phyloP scores from a whole-genome alignment of 2,329 filamentous ascomycete genomes.

The Ceratocystis smalleyi region DNA sequence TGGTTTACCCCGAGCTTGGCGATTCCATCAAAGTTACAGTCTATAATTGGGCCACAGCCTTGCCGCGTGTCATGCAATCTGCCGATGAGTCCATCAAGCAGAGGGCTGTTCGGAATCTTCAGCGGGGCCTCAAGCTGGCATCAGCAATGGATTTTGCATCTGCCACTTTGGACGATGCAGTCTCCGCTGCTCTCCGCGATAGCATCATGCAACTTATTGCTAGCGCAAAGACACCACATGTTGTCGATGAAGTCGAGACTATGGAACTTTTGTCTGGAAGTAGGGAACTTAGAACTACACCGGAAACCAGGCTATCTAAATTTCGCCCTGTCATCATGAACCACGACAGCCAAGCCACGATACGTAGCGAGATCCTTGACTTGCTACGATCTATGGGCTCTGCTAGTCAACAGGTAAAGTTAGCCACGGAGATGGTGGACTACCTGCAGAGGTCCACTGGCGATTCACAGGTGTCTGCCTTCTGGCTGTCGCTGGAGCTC shows the following conservation, averaged over 20 bases:
- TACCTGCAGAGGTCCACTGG: slow-evolving; percentile 40
- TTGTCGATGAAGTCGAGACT: slow-evolving; percentile 24
- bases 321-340: slow-evolving; percentile 49
- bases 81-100: slow-evolving; percentile 67
- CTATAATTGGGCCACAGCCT: slow-evolving; percentile 65
- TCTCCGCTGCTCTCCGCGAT: slow-evolving; percentile 57
- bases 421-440: slow-evolving; percentile 51
- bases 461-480: slow-evolving; percentile 48
- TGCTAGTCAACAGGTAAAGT: slow-evolving; percentile 41
- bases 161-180: slow-evolving; percentile 47
- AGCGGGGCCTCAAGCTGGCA: slow-evolving; percentile 53
- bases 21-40: slow-evolving; percentile 54
- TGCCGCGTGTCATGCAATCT: slow-evolving; percentile 70
- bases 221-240: slow-evolving; percentile 22
- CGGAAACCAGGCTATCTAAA: slow-evolving; percentile 15
- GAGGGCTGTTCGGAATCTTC: slow-evolving; percentile 58
- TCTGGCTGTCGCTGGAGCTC: slow-evolving; percentile 67
- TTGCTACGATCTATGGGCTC: slow-evolving; percentile 42
- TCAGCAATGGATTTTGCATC: slow-evolving; percentile 48
- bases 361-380: slow-evolving; percentile 39
- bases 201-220: slow-evolving; percentile 37
- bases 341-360: slow-evolving; percentile 50
- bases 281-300: slow-evolving; percentile 4
- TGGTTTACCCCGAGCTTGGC: slow-evolving; percentile 44
- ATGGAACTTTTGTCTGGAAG: slow-evolving; percentile 14